Base-by-base conservation (phyloP, 2,329 filamentous ascomycete species). In the Zymoseptoria pseudotritici region DNA sequence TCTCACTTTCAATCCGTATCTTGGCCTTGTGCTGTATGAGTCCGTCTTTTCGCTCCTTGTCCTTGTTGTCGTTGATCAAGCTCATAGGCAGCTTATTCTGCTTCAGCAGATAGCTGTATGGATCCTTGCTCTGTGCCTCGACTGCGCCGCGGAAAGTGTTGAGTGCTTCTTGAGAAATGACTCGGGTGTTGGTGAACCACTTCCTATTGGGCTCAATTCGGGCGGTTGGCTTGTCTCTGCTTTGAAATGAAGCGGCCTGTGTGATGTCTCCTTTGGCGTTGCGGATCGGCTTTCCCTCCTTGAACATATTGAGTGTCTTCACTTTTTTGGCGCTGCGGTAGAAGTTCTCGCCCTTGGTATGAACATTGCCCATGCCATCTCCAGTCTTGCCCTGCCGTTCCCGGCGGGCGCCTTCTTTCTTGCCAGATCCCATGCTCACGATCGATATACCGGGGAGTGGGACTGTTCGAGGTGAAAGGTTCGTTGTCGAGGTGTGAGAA, bases 31-130 rank as follows among this genome's bases (percentile, higher is more conserved):
- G 93, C 74, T 96, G 86, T 78, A 96, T 95, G 60, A 96, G 75
- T 0, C 92, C 93, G 70, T 96, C 93, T 67, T 87, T 76, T 56
- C 75, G 76, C 65, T 74, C 83, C 58, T 74, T 73, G 53, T 86
- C 82, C 59, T 87, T 82, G 58, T 84, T 84, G 70, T 97, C 93
- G 63, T 86, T 83, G 72, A 99, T 96, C 74, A 99, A 79, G 67
- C 86, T 93, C 91, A 99, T 93, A 50, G 94, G 94, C 54, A 99
- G 82, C 79, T 97, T 97, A 77, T 97, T 97, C 67, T 89, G 89
- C 80, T 97, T 97, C 65, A 99, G 81, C n/a, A 97, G 84, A 62
- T 96, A 94, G 62, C 89, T 88, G 75, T 96, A 97, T 0, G 94
- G 94, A 71, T 99, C 91, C 19, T 87, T 86, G 56, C 90, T 87